Base-by-base conservation (phyloP, 768 basidiomycete species). In the Leccinum broughii region DNA sequence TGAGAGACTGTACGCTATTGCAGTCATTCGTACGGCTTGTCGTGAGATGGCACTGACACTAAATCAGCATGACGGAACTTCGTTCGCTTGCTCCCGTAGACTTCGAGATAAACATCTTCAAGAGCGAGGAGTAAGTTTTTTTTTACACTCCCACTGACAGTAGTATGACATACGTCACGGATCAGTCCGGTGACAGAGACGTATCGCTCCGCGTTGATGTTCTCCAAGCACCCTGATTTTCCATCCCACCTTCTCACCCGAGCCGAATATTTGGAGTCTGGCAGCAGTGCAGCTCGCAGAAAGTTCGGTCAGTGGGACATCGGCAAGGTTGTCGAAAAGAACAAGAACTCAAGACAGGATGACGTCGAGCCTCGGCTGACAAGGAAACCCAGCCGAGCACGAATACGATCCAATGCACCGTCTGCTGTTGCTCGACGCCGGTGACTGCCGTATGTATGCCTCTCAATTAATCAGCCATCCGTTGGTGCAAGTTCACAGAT, bases 251-350 rank as follows among this genome's bases (percentile, higher is more conserved):
- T 84, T 32, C 84, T 93, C 62, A 92, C 92, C 4, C 79, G 89
- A 49, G 85, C 83, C 52, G 94, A 98, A 71, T 98, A 96, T 75
- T 77, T 84, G 53, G 95, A 98, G 76, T 82, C 82, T 61, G 95
- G 95, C 37, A 89, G 85, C 64, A 83, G 78, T 60, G 88, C 89
- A 58, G 85, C 85, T 60, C 83, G 92, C 63, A 80, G 87, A 59
- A 92, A 90, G 69, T 92, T 95, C 75, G 78, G 73, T 26, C 83
- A 85, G 61, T 85, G 85, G 86, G 83, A 81, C 59, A 66, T 67
- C 3, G 64, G 57, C 4, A 70, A 61, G 14, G 58, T 55, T 9
- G 57, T 44, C 15, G 73, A 74, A 11, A 76, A 67, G 62, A 64
- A 35, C 58, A 72, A 60, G 58, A 62, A 2, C n/a, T 26, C 37